Percentiles rank a stretch among this genome's conserved stretches.
Conservation (phyloP, 1,139 yeast genomes). For the Candida mesenterica region DNA sequence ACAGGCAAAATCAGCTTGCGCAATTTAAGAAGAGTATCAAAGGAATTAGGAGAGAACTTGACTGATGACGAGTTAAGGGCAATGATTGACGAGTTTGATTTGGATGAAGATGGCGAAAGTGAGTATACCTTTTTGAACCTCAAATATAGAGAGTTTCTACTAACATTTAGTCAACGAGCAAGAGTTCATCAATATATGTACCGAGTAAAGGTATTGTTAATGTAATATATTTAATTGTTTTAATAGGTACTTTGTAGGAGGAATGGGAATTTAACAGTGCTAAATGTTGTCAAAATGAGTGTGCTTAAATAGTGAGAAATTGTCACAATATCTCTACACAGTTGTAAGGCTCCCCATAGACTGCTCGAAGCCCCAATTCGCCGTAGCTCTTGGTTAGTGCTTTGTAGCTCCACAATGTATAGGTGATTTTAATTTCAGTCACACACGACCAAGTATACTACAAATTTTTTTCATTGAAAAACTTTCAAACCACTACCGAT, state of each 20-base stretch:
- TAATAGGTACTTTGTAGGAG: background rate
- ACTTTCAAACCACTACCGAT: constrained; percentile 3
- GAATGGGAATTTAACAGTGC: background rate
- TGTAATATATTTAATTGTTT: constrained; percentile 3
- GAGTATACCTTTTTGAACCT: constrained; percentile 24
- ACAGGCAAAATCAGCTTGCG: constrained; percentile 85
- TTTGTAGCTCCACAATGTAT: too few species aligned
- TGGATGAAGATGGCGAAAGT: constrained; percentile 94
- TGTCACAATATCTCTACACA: too few species aligned
- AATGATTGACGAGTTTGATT: constrained; percentile 96
- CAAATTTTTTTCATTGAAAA: constrained; percentile 9
- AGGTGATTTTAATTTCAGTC: background rate
- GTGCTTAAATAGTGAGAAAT: too few species aligned
- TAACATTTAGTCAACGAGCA: constrained; percentile 65
- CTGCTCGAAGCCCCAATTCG: too few species aligned
- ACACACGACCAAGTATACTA: constrained; percentile 1
- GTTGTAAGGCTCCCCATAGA: too few species aligned
- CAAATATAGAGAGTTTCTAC: constrained; percentile 18
- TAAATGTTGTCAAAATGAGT: constrained; percentile 1
- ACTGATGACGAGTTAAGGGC: constrained; percentile 92
- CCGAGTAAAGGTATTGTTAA: constrained; percentile 44
- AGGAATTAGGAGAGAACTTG: constrained; percentile 87
- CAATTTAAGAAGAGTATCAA: constrained; percentile 84
- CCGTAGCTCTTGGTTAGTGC: too few species aligned
- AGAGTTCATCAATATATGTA: constrained; percentile 88